Evolutionary conservation across 1,139 yeast genomes (phyloP), one percentile per base, ranked within the genome.

Genomic region (Taphrina betulina): DNA sequence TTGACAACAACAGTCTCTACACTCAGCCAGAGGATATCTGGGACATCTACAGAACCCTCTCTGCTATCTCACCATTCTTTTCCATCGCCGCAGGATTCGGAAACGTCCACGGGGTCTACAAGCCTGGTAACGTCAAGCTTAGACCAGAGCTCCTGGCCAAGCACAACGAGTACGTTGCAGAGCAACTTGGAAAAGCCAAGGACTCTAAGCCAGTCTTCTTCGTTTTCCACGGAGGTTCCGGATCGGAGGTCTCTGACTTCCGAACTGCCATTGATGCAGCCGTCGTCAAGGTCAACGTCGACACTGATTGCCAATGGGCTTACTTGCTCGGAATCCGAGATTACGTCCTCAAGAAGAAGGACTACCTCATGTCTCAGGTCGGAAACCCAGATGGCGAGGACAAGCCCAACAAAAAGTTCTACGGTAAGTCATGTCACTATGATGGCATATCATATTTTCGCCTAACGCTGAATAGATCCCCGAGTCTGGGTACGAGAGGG

Each of bases 401-500:
- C 78, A 87, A 89, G 81, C 98, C 98, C 79, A 86, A 86, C 85
- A 62, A 63, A 62, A 60, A 61, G 31, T 36, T 33, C 26, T 43
- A 43, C n/a, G 42, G 40, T 36, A 42, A n/a, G 43, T 7, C 5
- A 12, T 31, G 20, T 38, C n/a, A n/a, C 24, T 17, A 36, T 8
- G 26, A 24, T 4, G 14, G 16, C 20, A 23, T 52, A 3, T 90
- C 90, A 80, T 89, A 77, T 88, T 26, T 14, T 14, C 45, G 24
- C 4, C 20, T 24, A 28, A 14, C 29, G 19, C 45, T n/a, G 26
- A 24, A 92, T 88, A 73, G 99, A 92, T 79, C 99, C 99, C 78
- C 92, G 99, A 84, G 97, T 90, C 76, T 92, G 98, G 98, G 96
- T 92, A 67, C 90, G 98, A 82, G 97, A 90, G 78, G 98, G 98